phyloP scores from a whole-genome alignment of 1,284 basidiomycete species.

The Trichosporon sp. region DNA sequence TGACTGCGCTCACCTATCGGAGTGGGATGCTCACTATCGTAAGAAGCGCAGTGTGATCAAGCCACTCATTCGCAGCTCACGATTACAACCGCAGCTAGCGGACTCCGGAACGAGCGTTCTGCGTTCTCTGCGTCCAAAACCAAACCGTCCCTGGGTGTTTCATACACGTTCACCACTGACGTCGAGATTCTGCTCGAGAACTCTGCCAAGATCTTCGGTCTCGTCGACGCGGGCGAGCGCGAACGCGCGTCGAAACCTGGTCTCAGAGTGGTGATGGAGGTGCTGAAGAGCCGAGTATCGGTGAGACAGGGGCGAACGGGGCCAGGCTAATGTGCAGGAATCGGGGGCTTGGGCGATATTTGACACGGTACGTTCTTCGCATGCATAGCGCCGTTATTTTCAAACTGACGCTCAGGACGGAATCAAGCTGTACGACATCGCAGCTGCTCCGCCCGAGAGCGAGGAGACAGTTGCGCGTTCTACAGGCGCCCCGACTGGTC shows the following conservation, averaged over 20 bases:
- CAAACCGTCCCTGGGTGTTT: conserved; percentile 50
- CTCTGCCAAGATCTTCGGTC: conserved; percentile 49
- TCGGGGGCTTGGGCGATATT: conserved; percentile 50
- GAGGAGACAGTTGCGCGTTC: conserved; percentile 40
- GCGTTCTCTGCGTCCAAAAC: conserved; percentile 48
- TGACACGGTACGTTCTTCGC: conserved; percentile 47
- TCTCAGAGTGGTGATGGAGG: conserved; percentile 50
- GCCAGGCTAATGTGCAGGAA: conserved; percentile 31
- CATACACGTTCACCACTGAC: conserved; percentile 48
- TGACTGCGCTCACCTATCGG: conserved; percentile 42
- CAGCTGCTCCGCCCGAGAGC: conserved; percentile 42
- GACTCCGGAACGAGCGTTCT: conserved; percentile 46
- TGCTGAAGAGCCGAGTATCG: conserved; percentile 49
- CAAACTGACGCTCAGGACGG: conserved; percentile 44
- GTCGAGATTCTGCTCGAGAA: conserved; percentile 51
- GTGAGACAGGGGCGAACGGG: conserved; percentile 35
- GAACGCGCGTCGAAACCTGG: conserved; percentile 42
- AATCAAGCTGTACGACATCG: conserved; percentile 41
- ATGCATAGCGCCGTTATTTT: not conserved
- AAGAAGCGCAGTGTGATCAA: conserved; percentile 6
- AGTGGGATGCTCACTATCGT: conserved; percentile 42
- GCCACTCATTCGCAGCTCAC: conserved; percentile 39
- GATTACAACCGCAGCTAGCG: conserved; percentile 41
- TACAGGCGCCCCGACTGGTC: conserved; percentile 38
- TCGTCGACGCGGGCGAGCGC: conserved; percentile 49